Evolutionary conservation across 2,329 filamentous ascomycete genomes (phyloP), one percentile per base, ranked within the genome.

Genomic region (Parafenestella ontariensis): DNA sequence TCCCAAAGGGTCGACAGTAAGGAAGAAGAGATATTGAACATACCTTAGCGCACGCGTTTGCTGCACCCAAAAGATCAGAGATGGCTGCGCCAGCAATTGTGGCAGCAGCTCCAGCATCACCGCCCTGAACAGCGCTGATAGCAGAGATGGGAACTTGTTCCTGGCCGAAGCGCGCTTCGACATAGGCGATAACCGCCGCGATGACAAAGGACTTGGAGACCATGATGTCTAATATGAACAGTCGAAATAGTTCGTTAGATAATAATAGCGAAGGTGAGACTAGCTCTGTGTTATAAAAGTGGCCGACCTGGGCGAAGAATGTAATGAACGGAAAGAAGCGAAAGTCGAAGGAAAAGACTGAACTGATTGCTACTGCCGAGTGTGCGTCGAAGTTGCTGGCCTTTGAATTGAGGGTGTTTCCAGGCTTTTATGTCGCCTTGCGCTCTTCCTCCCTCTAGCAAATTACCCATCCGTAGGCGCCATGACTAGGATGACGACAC

Each of bases 11-110:
- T 18, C 15, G n/a, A 20, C 7, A 6, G 45, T 6, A 9, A 28
- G 7, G 34, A 18, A 26, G 18, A 23, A 46, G 15, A 18, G 31
- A 5, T 5, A 13, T n/a, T 10, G 15, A 10, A 48, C 54, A 56
- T 73, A 83, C 81, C 78, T 88, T 89, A 59, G 78, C 85, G 64
- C 88, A 91, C 31, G 88, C 84, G 73, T 87, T 85, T 56, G 87
- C 84, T 37, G 79, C 87, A 23, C 82, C 88, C 18, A 90, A 81
- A 8, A 91, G 82, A 52, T 86, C 83, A 31, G 83, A 79, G 42
- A 88, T 84, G 26, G 87, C 83, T 15, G 77, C 77, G 48, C 87
- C 87, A 37, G 86, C 84, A 52, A 90, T 83, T 40, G 87, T 89
- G 34, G 81, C 82, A 43, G 88, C 87, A 59, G 82, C 81, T 39